phyloP scores from a whole-genome alignment of 78 protist genomes.

The Chrysochromulina parva region DNA sequence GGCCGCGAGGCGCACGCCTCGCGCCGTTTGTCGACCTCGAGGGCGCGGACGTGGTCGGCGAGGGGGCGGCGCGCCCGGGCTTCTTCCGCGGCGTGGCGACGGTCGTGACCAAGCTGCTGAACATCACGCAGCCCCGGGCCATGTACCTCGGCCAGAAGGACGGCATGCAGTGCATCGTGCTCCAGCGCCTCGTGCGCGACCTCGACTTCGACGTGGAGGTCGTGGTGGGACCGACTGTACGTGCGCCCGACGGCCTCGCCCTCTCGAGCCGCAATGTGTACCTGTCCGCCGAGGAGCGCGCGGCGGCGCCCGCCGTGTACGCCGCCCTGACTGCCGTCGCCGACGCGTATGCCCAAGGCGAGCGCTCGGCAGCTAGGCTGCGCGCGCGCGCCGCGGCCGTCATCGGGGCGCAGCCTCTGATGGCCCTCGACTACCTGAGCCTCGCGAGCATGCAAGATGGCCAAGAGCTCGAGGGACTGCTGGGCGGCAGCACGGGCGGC shows the following conservation, averaged over 20 bases:
- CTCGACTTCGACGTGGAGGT: constrained; percentile 37
- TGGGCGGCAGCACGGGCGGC: too few species aligned
- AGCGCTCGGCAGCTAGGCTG: neutral
- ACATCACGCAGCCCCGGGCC: constrained; percentile 56
- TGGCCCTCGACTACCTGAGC: neutral
- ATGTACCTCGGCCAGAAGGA: constrained; percentile 82
- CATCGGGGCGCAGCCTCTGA: neutral
- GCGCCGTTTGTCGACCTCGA: constrained; percentile 31
- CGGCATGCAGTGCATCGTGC: constrained; percentile 76
- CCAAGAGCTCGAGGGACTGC: neutral
- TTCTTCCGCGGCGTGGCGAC: constrained; percentile 83
- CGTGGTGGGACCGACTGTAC: constrained; percentile 43
- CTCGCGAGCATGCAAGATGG: neutral
- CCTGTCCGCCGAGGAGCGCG: neutral
- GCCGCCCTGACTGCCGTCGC: neutral
- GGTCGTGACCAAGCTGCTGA: constrained; percentile 71
- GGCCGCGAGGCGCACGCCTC: neutral
- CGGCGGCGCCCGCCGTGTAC: neutral
- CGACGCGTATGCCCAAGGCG: neutral
- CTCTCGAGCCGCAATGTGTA: neutral
- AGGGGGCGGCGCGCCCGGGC: constrained; percentile 45
- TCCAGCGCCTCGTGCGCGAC: constrained; percentile 50
- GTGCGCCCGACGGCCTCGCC: constrained; percentile 73
- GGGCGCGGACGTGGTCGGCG: constrained; percentile 19
- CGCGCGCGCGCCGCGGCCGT: neutral